These are phyloP conservation scores for Mucor saturninus DNA, from an alignment of 371 early-diverging fungal species.

Conservation along the genomic window DNA sequence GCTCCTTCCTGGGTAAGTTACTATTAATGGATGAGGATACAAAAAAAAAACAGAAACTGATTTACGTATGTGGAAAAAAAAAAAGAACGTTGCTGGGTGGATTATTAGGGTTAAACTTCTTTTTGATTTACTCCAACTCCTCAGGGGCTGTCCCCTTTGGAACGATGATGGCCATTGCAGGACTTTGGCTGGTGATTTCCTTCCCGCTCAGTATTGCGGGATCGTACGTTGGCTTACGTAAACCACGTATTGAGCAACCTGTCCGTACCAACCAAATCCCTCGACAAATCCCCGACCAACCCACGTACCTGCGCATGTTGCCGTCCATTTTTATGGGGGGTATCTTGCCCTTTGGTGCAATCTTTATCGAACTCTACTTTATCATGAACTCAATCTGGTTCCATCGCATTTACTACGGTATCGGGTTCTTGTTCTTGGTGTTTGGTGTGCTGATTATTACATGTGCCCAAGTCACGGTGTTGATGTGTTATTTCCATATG, in stretches of 20 bases:
- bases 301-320: constrained; percentile 73
- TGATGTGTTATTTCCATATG: constrained; percentile 90
- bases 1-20: constrained; percentile 70
- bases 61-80: constrained; percentile 16
- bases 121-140: constrained; percentile 84
- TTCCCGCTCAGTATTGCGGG: constrained; percentile 89
- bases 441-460: constrained; percentile 84
- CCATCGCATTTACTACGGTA: constrained; percentile 90
- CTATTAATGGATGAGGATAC: not conserved
- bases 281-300: constrained; percentile 86
- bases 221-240: constrained; percentile 93
- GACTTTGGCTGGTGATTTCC: constrained; percentile 88
- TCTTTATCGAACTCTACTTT: constrained; percentile 89
- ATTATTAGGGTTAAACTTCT: constrained; percentile 85
- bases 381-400: constrained; percentile 94
- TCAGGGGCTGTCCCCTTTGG: constrained; percentile 94
- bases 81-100: constrained; percentile 60
- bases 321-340: constrained; percentile 86
- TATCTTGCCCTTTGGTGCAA: constrained; percentile 87
- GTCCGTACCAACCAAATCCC: constrained; percentile 93
- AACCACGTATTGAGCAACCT: constrained; percentile 85
- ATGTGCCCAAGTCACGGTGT: constrained; percentile 81
- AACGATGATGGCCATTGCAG: constrained; percentile 85
- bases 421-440: constrained; percentile 84
- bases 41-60: too few relatives aligned